Conservation (phyloP, 441 rosid genomes). For the Euphorbia celastroides region DNA sequence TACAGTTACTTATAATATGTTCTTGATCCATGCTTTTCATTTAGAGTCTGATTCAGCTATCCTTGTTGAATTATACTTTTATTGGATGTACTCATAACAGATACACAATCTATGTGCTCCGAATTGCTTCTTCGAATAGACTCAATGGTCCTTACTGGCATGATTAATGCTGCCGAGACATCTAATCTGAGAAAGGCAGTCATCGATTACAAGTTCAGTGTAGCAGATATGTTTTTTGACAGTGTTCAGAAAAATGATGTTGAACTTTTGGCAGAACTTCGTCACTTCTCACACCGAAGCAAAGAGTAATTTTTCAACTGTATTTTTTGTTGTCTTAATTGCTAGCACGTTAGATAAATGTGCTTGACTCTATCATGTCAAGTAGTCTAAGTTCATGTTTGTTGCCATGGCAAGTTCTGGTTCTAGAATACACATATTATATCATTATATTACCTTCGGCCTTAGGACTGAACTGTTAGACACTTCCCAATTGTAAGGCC, state of each 20-base stretch:
- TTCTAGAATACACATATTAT: neutral
- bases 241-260: slow-evolving; percentile 44
- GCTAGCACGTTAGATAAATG: neutral
- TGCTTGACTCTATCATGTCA: neutral
- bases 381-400: neutral
- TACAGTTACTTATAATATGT: neutral
- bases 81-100: slow-evolving; percentile 30
- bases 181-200: slow-evolving; percentile 49
- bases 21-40: neutral
- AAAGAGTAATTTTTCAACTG: slow-evolving; percentile 35
- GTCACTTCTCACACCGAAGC: slow-evolving; percentile 37
- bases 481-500: neutral
- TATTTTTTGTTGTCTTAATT: neutral
- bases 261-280: slow-evolving; percentile 54
- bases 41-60: neutral
- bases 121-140: slow-evolving; percentile 72
- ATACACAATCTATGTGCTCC: slow-evolving; percentile 43
- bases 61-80: neutral
- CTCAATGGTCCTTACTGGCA: slow-evolving; percentile 60
- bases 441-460: neutral
- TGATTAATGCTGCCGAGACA: slow-evolving; percentile 51
- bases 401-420: neutral
- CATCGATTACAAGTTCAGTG: slow-evolving; percentile 37
- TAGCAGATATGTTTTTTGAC: slow-evolving; percentile 42
- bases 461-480: neutral